Percentiles rank a stretch among this genome's conserved stretches.
phyloP scores from a whole-genome alignment of 108 stramenopile species.

The Fragilaria crotonensis region DNA sequence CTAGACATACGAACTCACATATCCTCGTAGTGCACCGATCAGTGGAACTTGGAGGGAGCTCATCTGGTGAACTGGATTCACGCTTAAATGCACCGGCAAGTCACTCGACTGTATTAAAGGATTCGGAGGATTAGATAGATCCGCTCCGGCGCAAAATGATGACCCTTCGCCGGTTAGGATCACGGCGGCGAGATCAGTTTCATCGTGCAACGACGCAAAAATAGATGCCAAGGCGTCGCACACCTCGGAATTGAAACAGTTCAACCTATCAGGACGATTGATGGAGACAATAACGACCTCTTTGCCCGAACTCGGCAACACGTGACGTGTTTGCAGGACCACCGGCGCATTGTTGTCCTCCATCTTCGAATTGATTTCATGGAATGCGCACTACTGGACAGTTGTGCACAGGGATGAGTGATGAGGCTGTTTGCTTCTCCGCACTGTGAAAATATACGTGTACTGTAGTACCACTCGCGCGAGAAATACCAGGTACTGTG shows the following conservation, averaged over 20 bases:
- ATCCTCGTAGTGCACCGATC: slow-evolving; percentile 36
- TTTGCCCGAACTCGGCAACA: slow-evolving; percentile 19
- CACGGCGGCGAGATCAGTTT: slow-evolving; percentile 26
- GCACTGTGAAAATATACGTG: too few species aligned
- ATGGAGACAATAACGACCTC: slow-evolving; percentile 29
- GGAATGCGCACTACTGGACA: not conserved
- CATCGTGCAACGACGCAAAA: slow-evolving; percentile 24
- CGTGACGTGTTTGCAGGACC: slow-evolving; percentile 17
- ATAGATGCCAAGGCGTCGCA: slow-evolving; percentile 18
- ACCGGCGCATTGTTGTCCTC: slow-evolving; percentile 1
- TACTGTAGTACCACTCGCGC: not conserved
- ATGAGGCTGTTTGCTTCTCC: too few species aligned
- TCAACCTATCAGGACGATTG: slow-evolving; percentile 35
- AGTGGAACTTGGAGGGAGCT: slow-evolving; percentile 22
- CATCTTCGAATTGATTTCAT: not conserved
- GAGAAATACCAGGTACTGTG: not conserved
- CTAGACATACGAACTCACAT: too few species aligned
- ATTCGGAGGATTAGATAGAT: slow-evolving; percentile 39
- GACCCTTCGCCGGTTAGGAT: slow-evolving; percentile 37
- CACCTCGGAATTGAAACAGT: slow-evolving; percentile 42
- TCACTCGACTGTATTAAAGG: slow-evolving; percentile 37
- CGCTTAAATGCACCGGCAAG: slow-evolving; percentile 21
- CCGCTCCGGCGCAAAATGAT: slow-evolving; percentile 48
- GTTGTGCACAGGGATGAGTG: not conserved
- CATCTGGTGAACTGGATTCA: slow-evolving; percentile 48